phyloP scores from a whole-genome alignment of 768 basidiomycete genomes.

The Leccinellum rugosiceps region DNA sequence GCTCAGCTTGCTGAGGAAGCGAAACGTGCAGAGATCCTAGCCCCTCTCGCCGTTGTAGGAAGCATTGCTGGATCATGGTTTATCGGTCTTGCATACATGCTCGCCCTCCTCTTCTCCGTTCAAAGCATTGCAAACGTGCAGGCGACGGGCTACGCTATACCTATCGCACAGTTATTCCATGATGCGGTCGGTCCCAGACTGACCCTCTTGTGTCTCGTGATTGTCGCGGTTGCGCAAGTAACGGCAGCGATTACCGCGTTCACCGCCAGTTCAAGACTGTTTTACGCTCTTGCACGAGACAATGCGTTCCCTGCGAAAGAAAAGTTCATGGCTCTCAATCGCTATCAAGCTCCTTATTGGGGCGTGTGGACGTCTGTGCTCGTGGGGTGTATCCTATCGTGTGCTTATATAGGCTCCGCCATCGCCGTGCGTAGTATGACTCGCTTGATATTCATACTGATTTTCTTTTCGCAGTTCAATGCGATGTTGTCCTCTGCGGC shows the following conservation, averaged over 20 bases:
- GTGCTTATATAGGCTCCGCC: slow-evolving; percentile 54
- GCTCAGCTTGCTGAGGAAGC: slow-evolving; percentile 65
- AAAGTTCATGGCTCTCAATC: slow-evolving; percentile 48
- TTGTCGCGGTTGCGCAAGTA: slow-evolving; percentile 48
- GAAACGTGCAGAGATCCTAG: slow-evolving; percentile 51
- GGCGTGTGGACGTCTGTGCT: slow-evolving; percentile 56
- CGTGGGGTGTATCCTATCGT: slow-evolving; percentile 52
- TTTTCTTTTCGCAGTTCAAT: slow-evolving; percentile 39
- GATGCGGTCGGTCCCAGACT: slow-evolving; percentile 49
- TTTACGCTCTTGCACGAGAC: slow-evolving; percentile 56
- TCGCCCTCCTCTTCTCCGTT: slow-evolving; percentile 55
- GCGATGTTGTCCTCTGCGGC: slow-evolving; percentile 55
- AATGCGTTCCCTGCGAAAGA: slow-evolving; percentile 47
- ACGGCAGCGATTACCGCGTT: slow-evolving; percentile 58
- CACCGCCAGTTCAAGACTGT: slow-evolving; percentile 54
- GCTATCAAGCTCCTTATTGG: slow-evolving; percentile 51
- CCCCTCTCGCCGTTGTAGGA: slow-evolving; percentile 54
- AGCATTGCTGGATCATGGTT: slow-evolving; percentile 56
- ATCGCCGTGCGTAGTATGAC: slow-evolving; percentile 43
- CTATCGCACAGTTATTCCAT: slow-evolving; percentile 55
- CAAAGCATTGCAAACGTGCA: slow-evolving; percentile 51
- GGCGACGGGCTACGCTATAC: slow-evolving; percentile 50
- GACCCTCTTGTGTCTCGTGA: slow-evolving; percentile 48
- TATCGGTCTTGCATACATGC: slow-evolving; percentile 55
- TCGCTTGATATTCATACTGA: neutral